These are phyloP conservation scores for Colletotrichum nymphaeae DNA, from an alignment of 2,329 filamentous ascomycete species.

Conservation along the genomic window DNA sequence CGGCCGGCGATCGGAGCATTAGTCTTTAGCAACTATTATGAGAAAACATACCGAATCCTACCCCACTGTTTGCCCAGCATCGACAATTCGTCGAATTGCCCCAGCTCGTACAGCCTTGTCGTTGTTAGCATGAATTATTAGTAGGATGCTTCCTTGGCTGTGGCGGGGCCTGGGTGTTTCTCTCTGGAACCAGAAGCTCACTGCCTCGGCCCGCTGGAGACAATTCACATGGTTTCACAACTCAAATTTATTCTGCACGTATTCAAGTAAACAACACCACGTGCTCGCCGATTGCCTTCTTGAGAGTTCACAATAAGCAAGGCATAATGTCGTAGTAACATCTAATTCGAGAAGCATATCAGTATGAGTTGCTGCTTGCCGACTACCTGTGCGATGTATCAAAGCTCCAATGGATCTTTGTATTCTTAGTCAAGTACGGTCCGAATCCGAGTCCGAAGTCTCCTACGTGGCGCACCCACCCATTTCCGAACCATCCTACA, in stretches of 20 bases:
- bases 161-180: constrained; percentile 19
- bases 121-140: not conserved
- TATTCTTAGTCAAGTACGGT: not conserved
- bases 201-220: constrained; percentile 15
- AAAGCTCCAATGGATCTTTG: not conserved
- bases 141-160: constrained; percentile 5
- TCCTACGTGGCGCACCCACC: no score
- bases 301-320: not conserved
- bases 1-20: constrained; percentile 1
- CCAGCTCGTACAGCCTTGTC: not conserved
- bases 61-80: not conserved
- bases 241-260: not conserved
- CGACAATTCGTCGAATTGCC: not conserved
- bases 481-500: no score
- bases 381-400: not conserved
- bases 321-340: not conserved
- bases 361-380: not conserved
- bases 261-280: not conserved
- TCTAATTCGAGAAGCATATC: not conserved
- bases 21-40: not conserved
- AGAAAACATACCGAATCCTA: not conserved
- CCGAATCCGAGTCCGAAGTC: not conserved
- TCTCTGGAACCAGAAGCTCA: constrained; percentile 8
- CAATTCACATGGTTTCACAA: constrained; percentile 9
- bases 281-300: not conserved